Conservation (phyloP, 805 yeast species). For the Komagataella mondaviorum region DNA sequence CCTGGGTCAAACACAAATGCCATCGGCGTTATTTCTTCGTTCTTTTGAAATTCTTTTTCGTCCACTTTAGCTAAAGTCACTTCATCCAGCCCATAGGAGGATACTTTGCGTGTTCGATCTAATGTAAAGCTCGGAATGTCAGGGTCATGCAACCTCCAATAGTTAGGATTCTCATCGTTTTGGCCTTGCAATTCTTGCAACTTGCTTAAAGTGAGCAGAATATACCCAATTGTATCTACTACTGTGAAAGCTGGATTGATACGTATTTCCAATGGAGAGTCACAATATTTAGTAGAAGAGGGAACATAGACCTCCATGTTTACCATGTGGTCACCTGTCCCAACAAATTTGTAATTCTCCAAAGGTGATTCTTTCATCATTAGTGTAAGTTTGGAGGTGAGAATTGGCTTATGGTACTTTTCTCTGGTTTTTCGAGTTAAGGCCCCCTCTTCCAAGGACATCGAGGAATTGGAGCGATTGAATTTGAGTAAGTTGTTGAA, state of each 20-base stretch:
- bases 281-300: conserved; percentile 3
- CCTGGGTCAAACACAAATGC: conserved; percentile 15
- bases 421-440: not conserved
- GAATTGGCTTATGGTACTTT: not conserved
- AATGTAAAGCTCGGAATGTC: conserved; percentile 88
- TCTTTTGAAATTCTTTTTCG: conserved; percentile 29
- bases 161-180: conserved; percentile 34
- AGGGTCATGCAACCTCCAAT: conserved; percentile 72
- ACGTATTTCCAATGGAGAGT: conserved; percentile 9
- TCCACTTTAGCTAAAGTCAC: conserved; percentile 59
- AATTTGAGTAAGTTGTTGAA: not conserved
- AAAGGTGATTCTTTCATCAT: not conserved
- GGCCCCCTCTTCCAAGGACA: not conserved
- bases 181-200: not conserved
- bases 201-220: conserved; percentile 21
- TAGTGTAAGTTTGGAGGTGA: not conserved
- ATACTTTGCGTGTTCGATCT: conserved; percentile 50
- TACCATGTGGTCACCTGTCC: conserved; percentile 1
- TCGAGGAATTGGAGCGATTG: not conserved
- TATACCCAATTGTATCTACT: conserved; percentile 41
- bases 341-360: conserved; percentile 12
- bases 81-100: conserved; percentile 70
- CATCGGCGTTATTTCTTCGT: conserved; percentile 42
- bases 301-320: conserved; percentile 7
- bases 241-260: conserved; percentile 23